Percentiles rank a stretch among this genome's conserved stretches.
Evolutionary conservation across 352 stramenopile species (phyloP).

Genomic region (Globisporangium uncinulatum): DNA sequence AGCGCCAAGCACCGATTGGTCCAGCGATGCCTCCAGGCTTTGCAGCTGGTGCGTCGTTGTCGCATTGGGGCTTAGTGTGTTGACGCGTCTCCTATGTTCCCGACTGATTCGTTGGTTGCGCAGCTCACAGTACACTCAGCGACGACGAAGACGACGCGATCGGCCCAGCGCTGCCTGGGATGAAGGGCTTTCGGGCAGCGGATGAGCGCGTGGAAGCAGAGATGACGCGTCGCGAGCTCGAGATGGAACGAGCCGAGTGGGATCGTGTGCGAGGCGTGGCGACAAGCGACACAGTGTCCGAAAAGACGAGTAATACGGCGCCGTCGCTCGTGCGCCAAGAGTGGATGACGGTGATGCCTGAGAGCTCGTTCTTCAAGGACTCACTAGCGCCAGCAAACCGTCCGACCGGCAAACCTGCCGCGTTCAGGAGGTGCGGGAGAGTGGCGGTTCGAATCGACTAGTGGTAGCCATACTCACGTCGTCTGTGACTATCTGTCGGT

Average conservation of each 20-base stretch:
- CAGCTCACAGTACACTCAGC: constrained; percentile 7
- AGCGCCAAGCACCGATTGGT: constrained; percentile 37
- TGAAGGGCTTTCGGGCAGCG: constrained; percentile 66
- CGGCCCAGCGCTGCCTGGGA: constrained; percentile 66
- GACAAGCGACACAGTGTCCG: not conserved
- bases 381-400: constrained; percentile 53
- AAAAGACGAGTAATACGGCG: not conserved
- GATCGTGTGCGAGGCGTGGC: constrained; percentile 24
- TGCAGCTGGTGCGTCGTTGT: not conserved
- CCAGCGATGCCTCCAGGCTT: constrained; percentile 35
- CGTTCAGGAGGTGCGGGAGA: constrained; percentile 43
- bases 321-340: constrained; percentile 39
- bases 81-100: not conserved
- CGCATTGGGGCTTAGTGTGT: not conserved
- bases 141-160: constrained; percentile 51
- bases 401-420: constrained; percentile 41
- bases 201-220: constrained; percentile 67
- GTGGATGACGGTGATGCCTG: constrained; percentile 85
- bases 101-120: not conserved
- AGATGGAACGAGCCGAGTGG: constrained; percentile 68
- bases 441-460: not conserved
- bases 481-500: not conserved
- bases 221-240: constrained; percentile 51
- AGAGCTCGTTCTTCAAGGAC: constrained; percentile 68
- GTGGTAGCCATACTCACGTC: not conserved